Conservation (phyloP, 176 grass and related monocot genomes). For the Thinopyrum elongatum region DNA sequence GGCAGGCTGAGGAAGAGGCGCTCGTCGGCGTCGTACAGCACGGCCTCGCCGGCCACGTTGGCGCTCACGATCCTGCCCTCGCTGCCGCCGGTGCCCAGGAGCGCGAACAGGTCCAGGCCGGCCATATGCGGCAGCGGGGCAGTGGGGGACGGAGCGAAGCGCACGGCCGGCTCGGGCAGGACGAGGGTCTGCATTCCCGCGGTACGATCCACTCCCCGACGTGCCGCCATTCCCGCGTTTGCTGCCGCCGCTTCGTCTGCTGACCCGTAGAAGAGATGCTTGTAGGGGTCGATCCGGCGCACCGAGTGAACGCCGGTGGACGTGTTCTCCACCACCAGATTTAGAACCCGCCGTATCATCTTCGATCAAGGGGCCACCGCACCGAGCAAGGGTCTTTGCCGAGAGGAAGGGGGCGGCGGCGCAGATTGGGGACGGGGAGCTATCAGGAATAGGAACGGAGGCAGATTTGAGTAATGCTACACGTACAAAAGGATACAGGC, state of each 20-base stretch:
- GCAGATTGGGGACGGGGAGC: too few relatives aligned
- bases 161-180: neutral
- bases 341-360: neutral
- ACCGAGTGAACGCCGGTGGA: neutral
- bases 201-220: neutral
- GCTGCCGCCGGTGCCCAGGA: neutral
- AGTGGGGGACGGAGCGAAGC: neutral
- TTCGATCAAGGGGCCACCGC: neutral
- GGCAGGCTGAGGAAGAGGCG: neutral
- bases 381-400: too few relatives aligned
- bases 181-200: neutral
- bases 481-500: too few relatives aligned
- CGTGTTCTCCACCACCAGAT: neutral
- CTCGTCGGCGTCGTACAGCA: neutral
- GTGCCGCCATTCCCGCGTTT: neutral
- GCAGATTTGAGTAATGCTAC: too few relatives aligned
- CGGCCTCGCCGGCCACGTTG: neutral
- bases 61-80: neutral
- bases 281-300: neutral
- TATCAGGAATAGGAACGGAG: too few relatives aligned
- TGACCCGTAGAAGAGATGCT: neutral
- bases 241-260: neutral
- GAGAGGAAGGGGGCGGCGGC: too few relatives aligned
- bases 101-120: neutral
- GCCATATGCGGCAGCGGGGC: neutral